Evolutionary conservation across 345 rosid species (phyloP).

Genomic region (Boechera retrofracta): DNA sequence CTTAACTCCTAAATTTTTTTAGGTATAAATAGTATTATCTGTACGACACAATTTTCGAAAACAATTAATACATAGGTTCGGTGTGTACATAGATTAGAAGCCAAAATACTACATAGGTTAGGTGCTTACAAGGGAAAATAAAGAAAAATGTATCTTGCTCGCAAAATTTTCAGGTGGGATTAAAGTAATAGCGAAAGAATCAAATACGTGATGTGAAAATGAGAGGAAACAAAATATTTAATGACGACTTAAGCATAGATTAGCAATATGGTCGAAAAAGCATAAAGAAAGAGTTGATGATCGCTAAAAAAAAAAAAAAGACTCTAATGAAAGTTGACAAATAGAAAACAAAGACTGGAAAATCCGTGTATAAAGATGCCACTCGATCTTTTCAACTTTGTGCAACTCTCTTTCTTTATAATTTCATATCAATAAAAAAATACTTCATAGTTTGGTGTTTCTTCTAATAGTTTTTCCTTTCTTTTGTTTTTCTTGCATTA

Average conservation of each 20-base stretch:
- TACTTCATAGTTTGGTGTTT: no score
- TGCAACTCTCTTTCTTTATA: no score
- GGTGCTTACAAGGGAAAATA: neutral
- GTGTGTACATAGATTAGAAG: no score
- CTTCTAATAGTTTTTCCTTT: no score
- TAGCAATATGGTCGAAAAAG: neutral
- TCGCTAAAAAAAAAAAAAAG: neutral
- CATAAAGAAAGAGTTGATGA: neutral
- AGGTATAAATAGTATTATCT: no score
- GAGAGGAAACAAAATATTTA: neutral
- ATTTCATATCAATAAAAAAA: no score
- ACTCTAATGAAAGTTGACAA: neutral
- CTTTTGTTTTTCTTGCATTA: no score
- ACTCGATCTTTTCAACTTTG: neutral
- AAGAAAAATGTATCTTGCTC: neutral
- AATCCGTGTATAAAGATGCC: neutral
- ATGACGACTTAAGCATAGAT: neutral
- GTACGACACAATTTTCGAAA: no score
- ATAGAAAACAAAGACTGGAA: neutral
- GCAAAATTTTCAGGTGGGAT: neutral
- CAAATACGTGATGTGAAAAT: neutral
- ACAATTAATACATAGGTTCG: no score
- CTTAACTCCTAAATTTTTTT: no score
- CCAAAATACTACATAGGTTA: neutral
- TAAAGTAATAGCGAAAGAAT: neutral